Base-by-base conservation (phyloP, 2,329 filamentous ascomycete genomes). In the Aureobasidium sp. region DNA sequence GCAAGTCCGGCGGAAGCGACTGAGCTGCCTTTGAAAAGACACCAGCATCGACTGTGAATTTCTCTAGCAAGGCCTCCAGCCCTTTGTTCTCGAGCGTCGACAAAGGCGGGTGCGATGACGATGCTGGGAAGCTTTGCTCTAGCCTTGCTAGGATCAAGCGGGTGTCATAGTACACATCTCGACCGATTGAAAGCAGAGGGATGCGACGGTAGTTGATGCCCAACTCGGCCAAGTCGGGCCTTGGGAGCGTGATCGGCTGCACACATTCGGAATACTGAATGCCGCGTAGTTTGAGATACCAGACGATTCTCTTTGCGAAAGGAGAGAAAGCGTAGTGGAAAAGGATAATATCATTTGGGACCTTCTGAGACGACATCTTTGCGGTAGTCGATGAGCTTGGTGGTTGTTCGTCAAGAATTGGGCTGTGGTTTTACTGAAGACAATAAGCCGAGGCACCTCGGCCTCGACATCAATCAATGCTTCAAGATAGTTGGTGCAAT, bases 251-350 rank as follows among this genome's bases (percentile, higher is more conserved):
- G 2, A 78, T 75, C 0, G 87, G 86, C 84, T 90, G 87, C 55
- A 88, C 85, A 68, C 87, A 89, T 84, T 89, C 81, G 55, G 78
- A 79, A 68, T 87, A 89, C 0, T 82, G 79, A 50, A 90, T 87
- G 29, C 80, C 80, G 46, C 87, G 82, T 3, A 90, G 79, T 42
- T 80, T 78, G 13, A 90, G 77, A 70, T 90, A 90, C 86, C 86
- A 89, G 29, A 82, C 73, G 32, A 90, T 73, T 63, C 86, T 77
- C 61, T 79, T 79, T 8, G 85, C 86, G 68, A 83, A 89, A 0
- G 87, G 86, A 12, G 87, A 89, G 68, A 77, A 80, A 0, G 77
- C 70, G 70, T 90, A 90, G 72, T 88, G 85, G 71, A 87, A 89
- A 1, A 90, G 69, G 8, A 88, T 76, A 23, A 87, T 80, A n/a